Percentiles rank a stretch among this genome's conserved stretches.
phyloP scores from a whole-genome alignment of 768 basidiomycete genomes.

The Boletus rubroflammeus region DNA sequence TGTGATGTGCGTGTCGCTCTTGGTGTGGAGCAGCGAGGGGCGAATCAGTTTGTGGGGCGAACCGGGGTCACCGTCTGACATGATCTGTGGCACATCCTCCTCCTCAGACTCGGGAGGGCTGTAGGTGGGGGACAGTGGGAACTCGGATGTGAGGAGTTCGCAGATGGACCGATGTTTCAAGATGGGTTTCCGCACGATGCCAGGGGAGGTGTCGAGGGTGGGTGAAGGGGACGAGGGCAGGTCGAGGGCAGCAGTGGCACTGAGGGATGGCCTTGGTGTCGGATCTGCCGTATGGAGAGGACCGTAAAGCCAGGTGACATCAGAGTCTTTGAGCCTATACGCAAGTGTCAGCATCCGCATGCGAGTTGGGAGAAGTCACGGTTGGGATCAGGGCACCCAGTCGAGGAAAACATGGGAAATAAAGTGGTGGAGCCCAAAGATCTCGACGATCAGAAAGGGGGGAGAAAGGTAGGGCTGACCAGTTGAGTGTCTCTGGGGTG shows the following conservation, averaged over 20 bases:
- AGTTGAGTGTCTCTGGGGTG: constrained; percentile 96
- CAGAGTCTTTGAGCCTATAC: constrained; percentile 94
- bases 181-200: constrained; percentile 70
- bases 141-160: constrained; percentile 79
- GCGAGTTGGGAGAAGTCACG: no score
- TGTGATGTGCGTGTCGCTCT: constrained; percentile 82
- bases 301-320: constrained; percentile 99
- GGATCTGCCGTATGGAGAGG: constrained; percentile 93
- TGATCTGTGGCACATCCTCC: constrained; percentile 22
- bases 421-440: neutral
- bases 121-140: constrained; percentile 59
- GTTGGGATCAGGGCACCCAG: neutral
- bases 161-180: constrained; percentile 92
- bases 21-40: constrained; percentile 73
- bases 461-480: constrained; percentile 59
- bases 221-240: constrained; percentile 36
- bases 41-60: constrained; percentile 24
- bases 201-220: neutral
- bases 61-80: constrained; percentile 22
- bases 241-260: constrained; percentile 34
- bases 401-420: neutral
- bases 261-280: constrained; percentile 44
- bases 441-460: neutral
- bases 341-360: constrained; percentile 7
- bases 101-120: constrained; percentile 57